Evolutionary conservation across 306 rosid species (phyloP).

Genomic region (Boehmeria nivea): DNA sequence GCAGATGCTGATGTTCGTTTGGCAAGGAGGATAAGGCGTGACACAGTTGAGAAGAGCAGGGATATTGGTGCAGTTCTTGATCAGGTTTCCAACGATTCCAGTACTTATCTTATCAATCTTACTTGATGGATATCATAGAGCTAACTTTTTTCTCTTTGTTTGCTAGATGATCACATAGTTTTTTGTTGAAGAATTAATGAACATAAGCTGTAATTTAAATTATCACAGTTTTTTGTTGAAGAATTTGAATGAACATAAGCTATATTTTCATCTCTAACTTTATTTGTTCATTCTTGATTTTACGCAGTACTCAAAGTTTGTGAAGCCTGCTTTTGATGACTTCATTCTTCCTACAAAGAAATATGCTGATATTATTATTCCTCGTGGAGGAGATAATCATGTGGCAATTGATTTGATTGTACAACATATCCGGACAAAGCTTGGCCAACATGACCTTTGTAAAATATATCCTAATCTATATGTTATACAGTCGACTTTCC

Average conservation of each 20-base stretch:
- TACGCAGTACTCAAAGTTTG: conserved; percentile 93
- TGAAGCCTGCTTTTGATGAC: conserved; percentile 98
- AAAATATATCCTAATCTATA: conserved; percentile 92
- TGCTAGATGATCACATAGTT: too few relatives aligned
- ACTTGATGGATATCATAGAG: background rate
- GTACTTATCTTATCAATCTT: conserved; percentile 17
- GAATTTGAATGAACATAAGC: too few relatives aligned
- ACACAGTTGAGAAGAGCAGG: conserved; percentile 75
- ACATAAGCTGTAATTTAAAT: too few relatives aligned
- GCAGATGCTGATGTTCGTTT: conserved; percentile 99
- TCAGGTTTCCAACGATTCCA: too few relatives aligned
- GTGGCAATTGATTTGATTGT: conserved; percentile 97
- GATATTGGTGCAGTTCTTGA: conserved; percentile 90
- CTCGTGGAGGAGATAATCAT: conserved; percentile 98
- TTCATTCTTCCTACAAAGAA: conserved; percentile 97
- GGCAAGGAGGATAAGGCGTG: conserved; percentile 96
- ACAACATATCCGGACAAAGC: conserved; percentile 93
- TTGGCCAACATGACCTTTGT: conserved; percentile 97
- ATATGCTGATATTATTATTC: conserved; percentile 97
- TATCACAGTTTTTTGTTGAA: background rate
- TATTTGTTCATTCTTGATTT: conserved; percentile 22
- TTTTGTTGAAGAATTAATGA: too few relatives aligned
- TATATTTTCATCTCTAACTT: too few relatives aligned
- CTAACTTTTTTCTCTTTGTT: background rate
- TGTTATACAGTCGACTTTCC: conserved; percentile 93